These are phyloP conservation scores for Aspergillus sp. DNA, from an alignment of 2,329 filamentous ascomycete species.

Conservation along the genomic window DNA sequence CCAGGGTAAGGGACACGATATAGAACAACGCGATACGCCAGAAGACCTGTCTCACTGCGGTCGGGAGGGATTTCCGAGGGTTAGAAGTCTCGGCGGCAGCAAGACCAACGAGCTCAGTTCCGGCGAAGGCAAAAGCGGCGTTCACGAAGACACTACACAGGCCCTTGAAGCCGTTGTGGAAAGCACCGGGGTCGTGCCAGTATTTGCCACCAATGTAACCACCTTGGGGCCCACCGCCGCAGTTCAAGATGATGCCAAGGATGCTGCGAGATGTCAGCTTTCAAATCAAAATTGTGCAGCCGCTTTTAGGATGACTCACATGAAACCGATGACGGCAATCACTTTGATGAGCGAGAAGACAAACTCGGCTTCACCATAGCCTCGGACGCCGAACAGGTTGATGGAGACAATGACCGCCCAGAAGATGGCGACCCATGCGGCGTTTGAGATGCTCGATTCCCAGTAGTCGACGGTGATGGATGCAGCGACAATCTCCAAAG, in stretches of 20 bases:
- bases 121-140: conserved; percentile 61
- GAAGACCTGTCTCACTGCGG: conserved; percentile 89
- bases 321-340: conserved; percentile 81
- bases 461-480: conserved; percentile 83
- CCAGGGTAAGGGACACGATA: conserved; percentile 74
- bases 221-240: conserved; percentile 69
- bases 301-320: conserved; percentile 52
- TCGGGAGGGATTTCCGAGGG: conserved; percentile 70
- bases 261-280: conserved; percentile 53
- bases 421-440: conserved; percentile 82
- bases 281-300: background rate
- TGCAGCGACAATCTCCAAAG: conserved; percentile 82
- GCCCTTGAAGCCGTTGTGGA: conserved; percentile 66
- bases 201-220: conserved; percentile 78
- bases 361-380: conserved; percentile 88
- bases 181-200: conserved; percentile 77
- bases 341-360: conserved; percentile 85
- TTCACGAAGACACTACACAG: conserved; percentile 65
- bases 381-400: conserved; percentile 84
- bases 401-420: conserved; percentile 72
- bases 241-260: conserved; percentile 81
- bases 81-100: conserved; percentile 60
- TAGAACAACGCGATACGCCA: conserved; percentile 94
- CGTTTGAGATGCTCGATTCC: conserved; percentile 63
- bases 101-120: conserved; percentile 62